These are phyloP conservation scores for Cochlearia excelsa DNA, from an alignment of 345 rosid species.

Conservation along the genomic window DNA sequence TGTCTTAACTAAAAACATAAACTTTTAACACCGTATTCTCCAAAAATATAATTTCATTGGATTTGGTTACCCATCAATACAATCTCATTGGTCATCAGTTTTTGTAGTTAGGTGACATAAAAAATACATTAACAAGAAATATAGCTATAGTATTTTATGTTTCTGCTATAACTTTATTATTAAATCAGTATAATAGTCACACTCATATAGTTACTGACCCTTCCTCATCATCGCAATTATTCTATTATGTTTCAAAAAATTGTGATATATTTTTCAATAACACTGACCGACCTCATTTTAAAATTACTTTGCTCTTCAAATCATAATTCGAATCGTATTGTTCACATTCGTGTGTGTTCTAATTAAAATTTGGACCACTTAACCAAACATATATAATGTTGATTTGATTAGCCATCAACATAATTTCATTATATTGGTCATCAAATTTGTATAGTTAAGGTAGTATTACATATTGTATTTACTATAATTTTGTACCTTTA, in stretches of 20 bases:
- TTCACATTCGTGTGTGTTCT: conserved; percentile 26
- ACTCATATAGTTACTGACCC: conserved; percentile 7
- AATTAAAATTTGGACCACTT: conserved; percentile 2
- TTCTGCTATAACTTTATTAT: neutral
- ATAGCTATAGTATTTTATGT: neutral
- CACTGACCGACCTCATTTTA: conserved; percentile 3
- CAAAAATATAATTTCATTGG: conserved; percentile 26
- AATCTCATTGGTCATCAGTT: conserved; percentile 23
- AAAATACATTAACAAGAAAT: conserved; percentile 26
- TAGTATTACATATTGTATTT: neutral
- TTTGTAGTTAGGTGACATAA: conserved; percentile 22
- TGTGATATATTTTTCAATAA: conserved; percentile 20
- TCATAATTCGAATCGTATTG: conserved; percentile 20
- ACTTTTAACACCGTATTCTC: conserved; percentile 13
- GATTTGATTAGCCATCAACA: conserved; percentile 22
- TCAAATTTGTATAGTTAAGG: conserved; percentile 9
- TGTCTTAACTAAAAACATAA: conserved; percentile 27
- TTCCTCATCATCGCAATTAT: conserved; percentile 5
- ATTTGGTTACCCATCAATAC: conserved; percentile 34
- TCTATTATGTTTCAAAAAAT: neutral
- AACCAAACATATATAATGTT: neutral
- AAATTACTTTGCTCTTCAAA: conserved; percentile 2
- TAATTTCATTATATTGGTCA: conserved; percentile 23
- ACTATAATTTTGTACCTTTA: neutral
- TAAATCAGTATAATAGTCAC: conserved; percentile 13